These are phyloP conservation scores for Tricholoma hemisulphureum DNA, from an alignment of 768 basidiomycete genomes.

Conservation along the genomic window DNA sequence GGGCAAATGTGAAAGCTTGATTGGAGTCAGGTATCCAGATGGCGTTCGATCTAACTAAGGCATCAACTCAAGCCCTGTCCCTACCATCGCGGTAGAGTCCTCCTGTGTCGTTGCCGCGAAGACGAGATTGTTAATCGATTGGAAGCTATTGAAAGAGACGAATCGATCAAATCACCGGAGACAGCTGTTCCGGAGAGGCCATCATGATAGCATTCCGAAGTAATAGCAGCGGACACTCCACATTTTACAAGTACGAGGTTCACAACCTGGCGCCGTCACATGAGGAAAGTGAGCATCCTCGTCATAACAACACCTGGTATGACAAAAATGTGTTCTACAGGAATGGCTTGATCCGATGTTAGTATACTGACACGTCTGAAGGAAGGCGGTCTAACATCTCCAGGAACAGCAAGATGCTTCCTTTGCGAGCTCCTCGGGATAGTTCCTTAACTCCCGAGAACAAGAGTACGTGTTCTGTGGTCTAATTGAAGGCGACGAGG, in stretches of 20 bases:
- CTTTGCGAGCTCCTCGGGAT: background rate
- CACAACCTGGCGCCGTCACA: background rate
- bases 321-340: background rate
- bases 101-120: background rate
- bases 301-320: conserved; percentile 1
- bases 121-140: background rate
- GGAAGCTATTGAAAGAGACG: background rate
- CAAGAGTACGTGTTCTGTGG: background rate
- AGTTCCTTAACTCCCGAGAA: conserved; percentile 16
- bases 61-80: background rate
- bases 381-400: background rate
- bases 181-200: background rate
- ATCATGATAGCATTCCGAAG: background rate
- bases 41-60: background rate
- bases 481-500: background rate
- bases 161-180: background rate
- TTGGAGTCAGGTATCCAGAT: background rate
- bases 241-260: background rate
- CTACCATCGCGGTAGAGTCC: background rate
- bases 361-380: background rate
- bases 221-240: background rate
- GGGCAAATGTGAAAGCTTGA: background rate
- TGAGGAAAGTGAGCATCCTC: background rate
- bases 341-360: background rate
- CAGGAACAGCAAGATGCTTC: background rate